These are phyloP conservation scores for Bisporella sp. DNA, from an alignment of 2,329 filamentous ascomycete genomes.

Conservation along the genomic window DNA sequence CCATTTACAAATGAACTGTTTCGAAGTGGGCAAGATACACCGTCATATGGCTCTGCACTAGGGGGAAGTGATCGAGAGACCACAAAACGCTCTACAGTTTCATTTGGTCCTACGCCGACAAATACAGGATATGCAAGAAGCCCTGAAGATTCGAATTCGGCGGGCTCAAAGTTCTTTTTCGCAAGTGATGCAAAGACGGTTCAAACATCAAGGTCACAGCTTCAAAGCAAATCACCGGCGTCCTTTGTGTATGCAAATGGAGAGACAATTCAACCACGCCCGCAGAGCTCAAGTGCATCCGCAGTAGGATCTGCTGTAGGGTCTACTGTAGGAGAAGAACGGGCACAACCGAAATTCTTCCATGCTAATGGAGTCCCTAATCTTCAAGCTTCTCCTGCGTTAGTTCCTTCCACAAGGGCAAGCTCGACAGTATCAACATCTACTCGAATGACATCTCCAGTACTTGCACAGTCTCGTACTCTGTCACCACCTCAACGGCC, in stretches of 20 bases:
- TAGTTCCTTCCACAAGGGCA: conserved; percentile 32
- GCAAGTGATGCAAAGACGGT: conserved; percentile 65
- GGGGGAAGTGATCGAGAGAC: conserved; percentile 20
- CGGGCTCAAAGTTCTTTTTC: conserved; percentile 78
- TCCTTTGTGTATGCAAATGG: conserved; percentile 45
- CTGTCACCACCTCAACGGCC: conserved; percentile 35
- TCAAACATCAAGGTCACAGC: conserved; percentile 14
- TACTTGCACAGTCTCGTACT: conserved; percentile 27
- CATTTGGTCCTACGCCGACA: conserved; percentile 34
- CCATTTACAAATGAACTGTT: conserved; percentile 25
- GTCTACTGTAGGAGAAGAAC: conserved; percentile 23
- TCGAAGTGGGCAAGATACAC: conserved; percentile 27
- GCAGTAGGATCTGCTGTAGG: conserved; percentile 10
- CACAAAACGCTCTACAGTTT: conserved; percentile 25
- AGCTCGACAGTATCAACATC: conserved; percentile 40
- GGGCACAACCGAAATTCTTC: conserved; percentile 56
- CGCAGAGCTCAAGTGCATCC: conserved; percentile 19
- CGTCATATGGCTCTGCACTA: conserved; percentile 12
- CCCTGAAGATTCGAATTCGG: conserved; percentile 16
- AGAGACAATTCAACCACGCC: conserved; percentile 31
- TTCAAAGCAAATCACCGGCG: conserved; percentile 28
- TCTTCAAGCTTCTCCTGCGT: conserved; percentile 30
- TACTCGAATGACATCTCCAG: conserved; percentile 36
- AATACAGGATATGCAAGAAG: conserved; percentile 25
- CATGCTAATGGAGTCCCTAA: conserved; percentile 63